Evolutionary conservation across 768 basidiomycete genomes (phyloP).

Genomic region (Podaxis pistillaris): DNA sequence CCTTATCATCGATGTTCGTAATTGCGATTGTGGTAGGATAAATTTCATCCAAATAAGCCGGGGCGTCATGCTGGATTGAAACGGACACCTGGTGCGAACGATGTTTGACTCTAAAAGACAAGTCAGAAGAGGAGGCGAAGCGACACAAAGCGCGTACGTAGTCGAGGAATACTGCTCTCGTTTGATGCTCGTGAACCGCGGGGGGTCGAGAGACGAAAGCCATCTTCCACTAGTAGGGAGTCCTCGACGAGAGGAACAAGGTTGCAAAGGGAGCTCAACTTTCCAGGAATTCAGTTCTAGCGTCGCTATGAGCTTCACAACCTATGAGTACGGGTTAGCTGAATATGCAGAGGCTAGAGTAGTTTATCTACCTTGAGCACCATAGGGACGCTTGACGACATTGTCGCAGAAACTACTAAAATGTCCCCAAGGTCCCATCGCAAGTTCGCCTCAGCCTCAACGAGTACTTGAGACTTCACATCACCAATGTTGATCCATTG

Average conservation of each 20-base stretch:
- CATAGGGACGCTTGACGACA: conserved; percentile 49
- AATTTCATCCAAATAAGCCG: conserved; percentile 80
- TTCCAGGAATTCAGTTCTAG: conserved; percentile 66
- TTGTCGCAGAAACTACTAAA: conserved; percentile 59
- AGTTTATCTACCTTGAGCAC: conserved; percentile 49
- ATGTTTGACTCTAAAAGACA: conserved; percentile 50
- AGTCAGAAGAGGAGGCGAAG: conserved; percentile 12
- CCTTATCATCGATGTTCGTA: conserved; percentile 67
- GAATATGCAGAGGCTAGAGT: not conserved
- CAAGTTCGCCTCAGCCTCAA: conserved; percentile 36
- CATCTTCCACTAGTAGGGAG: conserved; percentile 40
- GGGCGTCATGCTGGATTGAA: conserved; percentile 54
- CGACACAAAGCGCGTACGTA: conserved; percentile 36
- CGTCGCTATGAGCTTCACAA: conserved; percentile 46
- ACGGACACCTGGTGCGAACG: conserved; percentile 59
- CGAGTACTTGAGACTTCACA: not conserved
- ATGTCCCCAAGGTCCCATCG: conserved; percentile 55
- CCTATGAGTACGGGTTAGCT: conserved; percentile 28
- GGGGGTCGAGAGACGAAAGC: conserved; percentile 56
- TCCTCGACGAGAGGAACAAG: conserved; percentile 35
- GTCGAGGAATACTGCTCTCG: conserved; percentile 46
- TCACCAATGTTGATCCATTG: conserved; percentile 31
- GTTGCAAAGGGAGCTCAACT: conserved; percentile 58
- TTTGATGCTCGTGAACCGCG: conserved; percentile 50
- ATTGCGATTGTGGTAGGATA: conserved; percentile 74